These are phyloP conservation scores for Prunus yedoensis DNA, from an alignment of 331 rosid species.

Conservation along the genomic window DNA sequence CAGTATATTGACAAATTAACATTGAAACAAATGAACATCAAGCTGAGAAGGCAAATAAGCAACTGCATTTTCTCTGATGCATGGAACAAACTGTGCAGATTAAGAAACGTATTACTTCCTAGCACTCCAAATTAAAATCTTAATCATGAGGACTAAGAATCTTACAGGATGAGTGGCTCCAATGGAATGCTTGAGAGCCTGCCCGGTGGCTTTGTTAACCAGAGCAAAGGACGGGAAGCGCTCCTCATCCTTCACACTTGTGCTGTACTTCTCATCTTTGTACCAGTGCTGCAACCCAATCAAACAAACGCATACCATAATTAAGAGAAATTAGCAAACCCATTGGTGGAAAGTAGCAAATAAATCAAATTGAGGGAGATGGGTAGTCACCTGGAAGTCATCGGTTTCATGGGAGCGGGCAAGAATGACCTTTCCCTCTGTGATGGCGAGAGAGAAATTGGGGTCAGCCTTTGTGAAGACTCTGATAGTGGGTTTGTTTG, in stretches of 20 bases:
- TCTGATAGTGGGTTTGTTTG: slow-evolving; percentile 47
- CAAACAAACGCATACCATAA: neutral
- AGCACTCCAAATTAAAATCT: no score
- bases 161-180: slow-evolving; percentile 73
- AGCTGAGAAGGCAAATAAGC: no score
- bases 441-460: slow-evolving; percentile 51
- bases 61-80: no score
- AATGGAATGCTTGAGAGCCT: slow-evolving; percentile 72
- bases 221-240: slow-evolving; percentile 78
- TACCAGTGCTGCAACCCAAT: slow-evolving; percentile 69
- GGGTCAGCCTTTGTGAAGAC: slow-evolving; percentile 52
- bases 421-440: slow-evolving; percentile 55
- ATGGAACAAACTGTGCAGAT: no score
- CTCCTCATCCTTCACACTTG: slow-evolving; percentile 74
- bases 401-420: slow-evolving; percentile 50
- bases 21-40: neutral
- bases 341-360: neutral
- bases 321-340: no score
- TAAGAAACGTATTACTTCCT: no score
- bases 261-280: slow-evolving; percentile 84
- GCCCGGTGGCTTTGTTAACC: slow-evolving; percentile 74
- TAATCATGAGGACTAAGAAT: neutral
- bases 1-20: neutral
- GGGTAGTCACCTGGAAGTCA: slow-evolving; percentile 45
- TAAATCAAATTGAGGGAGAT: neutral